Evolutionary conservation across 768 basidiomycete genomes (phyloP), one percentile per base, ranked within the genome.

Genomic region (Candolleomyces efflorescens): DNA sequence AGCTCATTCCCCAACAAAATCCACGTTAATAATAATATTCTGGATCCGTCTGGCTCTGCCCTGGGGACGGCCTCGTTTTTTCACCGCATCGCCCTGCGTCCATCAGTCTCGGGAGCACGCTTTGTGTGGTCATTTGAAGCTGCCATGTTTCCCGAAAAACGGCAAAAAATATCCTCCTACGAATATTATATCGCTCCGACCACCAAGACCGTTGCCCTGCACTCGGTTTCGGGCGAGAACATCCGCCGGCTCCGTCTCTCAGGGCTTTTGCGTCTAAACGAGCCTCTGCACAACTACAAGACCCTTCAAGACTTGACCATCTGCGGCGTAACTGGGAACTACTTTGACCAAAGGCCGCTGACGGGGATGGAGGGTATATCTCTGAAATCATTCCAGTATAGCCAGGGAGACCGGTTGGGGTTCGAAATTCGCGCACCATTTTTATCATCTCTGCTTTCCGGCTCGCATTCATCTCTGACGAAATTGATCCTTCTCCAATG

Each of bases 401-500:
- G 63, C 11, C 75, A 69, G 49, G 70, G 68, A 12, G 65, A 73
- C 52, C 57, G 66, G 38, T 62, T 74, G 41, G 73, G 65, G 15
- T 76, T 75, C 56, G 71, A 75, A 60, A 66, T 78, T 20, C 67
- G 71, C 32, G 68, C 75, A 52, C 24, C 39, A 3, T 71, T 73
- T 52, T 67, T 78, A 26, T 55, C 65, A 18, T 73, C 70, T 17
- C 60, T 79, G 43, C 39, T 65, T 12, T 54, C 59, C 2, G 61
- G 61, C 13, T 57, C 62, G 22, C 64, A 65, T 20, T 27, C 49
- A 1, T 20, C 47, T 20, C 64, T 77, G 53, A 66, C 66, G 32
- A 70, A 63, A 59, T 61, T 79, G 11, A 68, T 73, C 49, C 67
- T 77, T 11, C 67, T 78, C 11, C 69, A 66, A 10, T 72, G 74